Conservation (phyloP, 495 filamentous ascomycete species). For the Arthonia radiata region DNA sequence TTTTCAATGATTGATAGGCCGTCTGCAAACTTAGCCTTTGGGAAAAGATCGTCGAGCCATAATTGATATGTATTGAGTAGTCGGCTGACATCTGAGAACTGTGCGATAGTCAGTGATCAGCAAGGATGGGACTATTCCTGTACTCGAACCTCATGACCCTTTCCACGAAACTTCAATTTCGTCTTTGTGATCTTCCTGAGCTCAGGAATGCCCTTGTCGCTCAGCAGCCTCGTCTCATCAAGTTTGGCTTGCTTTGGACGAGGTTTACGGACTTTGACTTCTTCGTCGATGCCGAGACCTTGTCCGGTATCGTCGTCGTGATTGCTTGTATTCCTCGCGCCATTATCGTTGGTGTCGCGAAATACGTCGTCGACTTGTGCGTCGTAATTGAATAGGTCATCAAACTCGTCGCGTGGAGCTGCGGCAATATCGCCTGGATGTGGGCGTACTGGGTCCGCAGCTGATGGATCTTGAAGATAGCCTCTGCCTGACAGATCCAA, state of each 20-base stretch:
- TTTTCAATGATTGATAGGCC: conserved; percentile 84
- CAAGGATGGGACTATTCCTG: conserved; percentile 2
- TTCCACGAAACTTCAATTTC: conserved; percentile 63
- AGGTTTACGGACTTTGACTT: conserved; percentile 56
- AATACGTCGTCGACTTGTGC: conserved; percentile 23
- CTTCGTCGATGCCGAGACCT: conserved; percentile 56
- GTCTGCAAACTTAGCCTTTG: conserved; percentile 81
- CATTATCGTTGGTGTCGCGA: conserved; percentile 5
- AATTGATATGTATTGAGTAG: conserved; percentile 80
- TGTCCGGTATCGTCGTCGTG: not conserved
- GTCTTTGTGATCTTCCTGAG: conserved; percentile 44
- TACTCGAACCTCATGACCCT: conserved; percentile 54
- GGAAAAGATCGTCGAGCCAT: conserved; percentile 93
- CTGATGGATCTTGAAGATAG: no score
- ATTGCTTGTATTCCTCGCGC: conserved; percentile 1
- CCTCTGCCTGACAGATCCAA: no score
- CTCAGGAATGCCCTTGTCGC: conserved; percentile 59
- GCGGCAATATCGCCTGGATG: not conserved
- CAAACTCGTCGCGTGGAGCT: conserved; percentile 13
- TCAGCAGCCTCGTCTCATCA: conserved; percentile 62
- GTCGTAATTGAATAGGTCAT: conserved; percentile 53
- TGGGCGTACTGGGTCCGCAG: not conserved
- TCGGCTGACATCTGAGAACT: conserved; percentile 68
- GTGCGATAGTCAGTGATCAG: not conserved
- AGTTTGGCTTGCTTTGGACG: conserved; percentile 57